Conservation (phyloP, 2,329 filamentous ascomycete species). For the Claviceps arundinis region DNA sequence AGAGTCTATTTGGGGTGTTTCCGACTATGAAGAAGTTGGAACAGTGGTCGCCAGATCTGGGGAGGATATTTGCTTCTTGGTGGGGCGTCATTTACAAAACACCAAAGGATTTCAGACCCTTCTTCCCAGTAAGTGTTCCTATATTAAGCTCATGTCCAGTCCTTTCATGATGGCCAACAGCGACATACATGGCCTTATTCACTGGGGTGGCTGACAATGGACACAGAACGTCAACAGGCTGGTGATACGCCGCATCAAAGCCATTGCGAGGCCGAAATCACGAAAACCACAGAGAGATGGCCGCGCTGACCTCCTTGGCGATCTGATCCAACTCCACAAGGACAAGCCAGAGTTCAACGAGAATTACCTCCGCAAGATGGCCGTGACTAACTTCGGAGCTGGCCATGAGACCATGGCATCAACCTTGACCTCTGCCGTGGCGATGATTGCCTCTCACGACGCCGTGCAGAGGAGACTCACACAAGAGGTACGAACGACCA, state of each 20-base stretch:
- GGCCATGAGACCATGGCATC: conserved; percentile 42
- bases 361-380: conserved; percentile 35
- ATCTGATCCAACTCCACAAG: conserved; percentile 32
- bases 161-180: too few species aligned
- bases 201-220: not conserved
- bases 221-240: conserved; percentile 22
- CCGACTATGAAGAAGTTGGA: conserved; percentile 27
- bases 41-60: conserved; percentile 22
- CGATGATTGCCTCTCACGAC: conserved; percentile 29
- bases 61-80: conserved; percentile 25
- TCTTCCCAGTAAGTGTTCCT: conserved; percentile 32
- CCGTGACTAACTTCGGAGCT: conserved; percentile 41
- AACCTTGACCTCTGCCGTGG: conserved; percentile 34
- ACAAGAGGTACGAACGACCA: conserved; percentile 17
- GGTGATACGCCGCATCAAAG: conserved; percentile 21
- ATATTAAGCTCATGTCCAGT: not conserved
- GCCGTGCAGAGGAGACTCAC: conserved; percentile 19
- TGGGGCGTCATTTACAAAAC: conserved; percentile 34
- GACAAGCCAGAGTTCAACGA: conserved; percentile 32
- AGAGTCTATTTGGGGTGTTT: conserved; percentile 39
- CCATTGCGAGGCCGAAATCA: conserved; percentile 14
- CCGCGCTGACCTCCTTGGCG: conserved; percentile 28
- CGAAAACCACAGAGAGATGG: conserved; percentile 18
- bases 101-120: conserved; percentile 29
- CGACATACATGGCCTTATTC: too few species aligned